Percentiles rank a stretch among this genome's conserved stretches.
These are phyloP conservation scores for Nymphaea colorata DNA, from an alignment of 164 flowering plant genomes.

Conservation along the genomic window DNA sequence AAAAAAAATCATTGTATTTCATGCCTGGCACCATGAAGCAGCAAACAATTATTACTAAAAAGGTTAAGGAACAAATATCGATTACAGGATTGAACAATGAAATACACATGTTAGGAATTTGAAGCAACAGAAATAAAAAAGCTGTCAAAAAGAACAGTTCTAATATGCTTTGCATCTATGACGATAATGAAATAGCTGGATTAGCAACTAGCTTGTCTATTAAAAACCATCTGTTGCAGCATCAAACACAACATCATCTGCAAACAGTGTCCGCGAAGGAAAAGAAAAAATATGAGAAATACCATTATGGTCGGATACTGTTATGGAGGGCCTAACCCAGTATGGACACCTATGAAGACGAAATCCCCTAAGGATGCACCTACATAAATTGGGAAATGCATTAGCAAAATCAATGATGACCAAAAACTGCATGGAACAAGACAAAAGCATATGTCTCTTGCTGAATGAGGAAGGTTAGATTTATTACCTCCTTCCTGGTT, in stretches of 20 bases:
- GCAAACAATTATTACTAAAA: too few relatives aligned
- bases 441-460: background rate
- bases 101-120: too few relatives aligned
- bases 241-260: too few relatives aligned
- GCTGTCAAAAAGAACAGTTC: too few relatives aligned
- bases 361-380: conserved; percentile 98
- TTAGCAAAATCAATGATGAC: background rate
- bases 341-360: conserved; percentile 96
- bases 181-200: too few relatives aligned
- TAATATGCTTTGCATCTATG: too few relatives aligned
- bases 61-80: too few relatives aligned
- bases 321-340: conserved; percentile 93
- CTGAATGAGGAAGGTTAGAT: background rate
- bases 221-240: background rate
- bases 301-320: conserved; percentile 92
- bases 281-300: background rate
- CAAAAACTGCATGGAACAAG: background rate
- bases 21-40: too few relatives aligned
- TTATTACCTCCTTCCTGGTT: conserved; percentile 82
- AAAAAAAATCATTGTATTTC: too few relatives aligned
- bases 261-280: too few relatives aligned
- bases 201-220: background rate
- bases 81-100: too few relatives aligned
- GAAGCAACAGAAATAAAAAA: too few relatives aligned
- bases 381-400: conserved; percentile 14